Conservation (phyloP, 2,329 filamentous ascomycete species). For the Ophiostoma sp. region DNA sequence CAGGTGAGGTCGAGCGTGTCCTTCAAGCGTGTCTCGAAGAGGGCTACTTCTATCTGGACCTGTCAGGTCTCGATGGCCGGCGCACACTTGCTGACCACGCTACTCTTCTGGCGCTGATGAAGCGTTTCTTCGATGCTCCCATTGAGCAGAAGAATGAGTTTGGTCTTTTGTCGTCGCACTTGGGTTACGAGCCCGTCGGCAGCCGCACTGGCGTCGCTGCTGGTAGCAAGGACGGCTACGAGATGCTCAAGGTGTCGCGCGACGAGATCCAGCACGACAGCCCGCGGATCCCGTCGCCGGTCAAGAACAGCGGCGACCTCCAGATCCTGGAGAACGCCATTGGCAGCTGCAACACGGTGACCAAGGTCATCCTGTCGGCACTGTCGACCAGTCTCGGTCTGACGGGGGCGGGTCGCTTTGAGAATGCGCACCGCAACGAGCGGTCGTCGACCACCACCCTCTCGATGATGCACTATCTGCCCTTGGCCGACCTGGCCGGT, state of each 20-base stretch:
- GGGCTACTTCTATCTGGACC: conserved; percentile 59
- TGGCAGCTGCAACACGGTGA: conserved; percentile 51
- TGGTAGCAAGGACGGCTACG: conserved; percentile 53
- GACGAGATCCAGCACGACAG: conserved; percentile 52
- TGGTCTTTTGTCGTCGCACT: conserved; percentile 54
- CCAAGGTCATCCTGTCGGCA: conserved; percentile 52
- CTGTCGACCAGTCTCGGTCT: conserved; percentile 51
- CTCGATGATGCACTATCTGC: conserved; percentile 58
- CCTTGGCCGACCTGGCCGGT: conserved; percentile 40
- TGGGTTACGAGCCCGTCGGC: conserved; percentile 54
- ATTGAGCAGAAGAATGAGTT: conserved; percentile 59
- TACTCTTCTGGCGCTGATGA: conserved; percentile 55
- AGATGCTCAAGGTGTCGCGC: conserved; percentile 53
- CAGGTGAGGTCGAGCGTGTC: conserved; percentile 53
- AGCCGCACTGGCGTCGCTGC: conserved; percentile 49
- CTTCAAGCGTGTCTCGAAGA: conserved; percentile 51
- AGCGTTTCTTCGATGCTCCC: conserved; percentile 55
- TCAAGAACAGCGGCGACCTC: conserved; percentile 52
- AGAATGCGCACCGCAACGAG: conserved; percentile 54
- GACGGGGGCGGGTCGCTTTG: conserved; percentile 48
- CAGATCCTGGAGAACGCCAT: conserved; percentile 52
- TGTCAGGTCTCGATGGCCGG: conserved; percentile 54
- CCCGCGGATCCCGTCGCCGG: conserved; percentile 48
- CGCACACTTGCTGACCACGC: conserved; percentile 54
- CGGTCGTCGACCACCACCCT: conserved; percentile 51